Evolutionary conservation across 345 rosid species (phyloP).

Genomic region (Brassica cretica): DNA sequence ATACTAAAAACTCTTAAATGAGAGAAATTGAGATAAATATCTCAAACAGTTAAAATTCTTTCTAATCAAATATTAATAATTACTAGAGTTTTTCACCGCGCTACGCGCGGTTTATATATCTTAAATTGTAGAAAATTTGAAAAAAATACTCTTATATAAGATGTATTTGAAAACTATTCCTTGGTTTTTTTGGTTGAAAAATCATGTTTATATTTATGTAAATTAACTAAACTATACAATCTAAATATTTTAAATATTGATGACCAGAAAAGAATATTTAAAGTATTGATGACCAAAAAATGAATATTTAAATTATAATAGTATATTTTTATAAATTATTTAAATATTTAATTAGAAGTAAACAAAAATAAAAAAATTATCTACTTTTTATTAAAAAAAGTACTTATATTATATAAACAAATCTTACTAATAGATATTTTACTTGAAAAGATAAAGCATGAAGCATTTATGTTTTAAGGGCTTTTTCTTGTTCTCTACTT

Average conservation of each 20-base stretch:
- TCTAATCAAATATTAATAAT: too few relatives aligned
- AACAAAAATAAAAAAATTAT: neutral
- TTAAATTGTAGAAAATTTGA: too few relatives aligned
- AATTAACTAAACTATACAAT: neutral
- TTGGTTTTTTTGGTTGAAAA: too few relatives aligned
- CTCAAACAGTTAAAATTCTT: too few relatives aligned
- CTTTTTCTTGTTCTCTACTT: neutral
- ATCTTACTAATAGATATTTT: neutral
- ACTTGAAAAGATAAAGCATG: neutral
- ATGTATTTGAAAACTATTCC: neutral
- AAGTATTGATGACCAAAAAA: too few relatives aligned
- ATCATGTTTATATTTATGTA: neutral
- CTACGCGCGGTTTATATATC: neutral
- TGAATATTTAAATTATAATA: too few relatives aligned
- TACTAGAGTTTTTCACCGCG: neutral
- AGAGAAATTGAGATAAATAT: too few relatives aligned
- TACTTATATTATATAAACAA: neutral
- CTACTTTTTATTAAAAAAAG: neutral
- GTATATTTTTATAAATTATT: too few relatives aligned
- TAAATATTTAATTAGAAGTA: too few relatives aligned
- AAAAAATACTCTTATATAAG: neutral
- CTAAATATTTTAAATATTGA: too few relatives aligned
- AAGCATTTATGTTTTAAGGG: neutral
- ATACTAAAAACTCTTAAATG: too few relatives aligned
- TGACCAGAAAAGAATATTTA: too few relatives aligned